Conservation (phyloP, 257 asterid genomes). For the Nicotiana undulata region DNA sequence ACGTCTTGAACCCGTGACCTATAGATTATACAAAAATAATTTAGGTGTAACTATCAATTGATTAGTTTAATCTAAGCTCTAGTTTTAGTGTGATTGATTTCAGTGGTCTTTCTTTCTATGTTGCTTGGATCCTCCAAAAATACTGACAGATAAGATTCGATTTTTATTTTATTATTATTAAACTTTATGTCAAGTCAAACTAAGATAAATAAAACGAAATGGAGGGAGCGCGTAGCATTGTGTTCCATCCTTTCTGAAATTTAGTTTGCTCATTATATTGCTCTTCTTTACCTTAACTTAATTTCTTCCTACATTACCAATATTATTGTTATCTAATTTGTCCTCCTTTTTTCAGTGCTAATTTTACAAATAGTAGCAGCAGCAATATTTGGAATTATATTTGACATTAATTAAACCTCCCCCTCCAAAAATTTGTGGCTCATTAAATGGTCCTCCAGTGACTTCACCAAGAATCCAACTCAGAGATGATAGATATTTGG, state of each 20-base stretch:
- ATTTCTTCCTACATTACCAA: too few relatives aligned
- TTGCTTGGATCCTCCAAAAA: background rate
- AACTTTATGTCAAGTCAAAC: too few relatives aligned
- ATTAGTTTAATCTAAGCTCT: background rate
- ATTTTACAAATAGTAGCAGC: slow-evolving; percentile 41
- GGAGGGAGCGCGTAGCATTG: too few relatives aligned
- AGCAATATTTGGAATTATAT: slow-evolving; percentile 30
- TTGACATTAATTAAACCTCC: slow-evolving; percentile 45
- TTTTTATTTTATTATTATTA: too few relatives aligned
- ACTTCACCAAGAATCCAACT: slow-evolving; percentile 57
- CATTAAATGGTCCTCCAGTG: slow-evolving; percentile 66
- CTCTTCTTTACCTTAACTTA: background rate
- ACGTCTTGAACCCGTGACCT: fast-evolving
- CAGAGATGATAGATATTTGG: slow-evolving; percentile 64
- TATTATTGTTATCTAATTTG: too few relatives aligned
- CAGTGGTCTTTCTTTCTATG: background rate
- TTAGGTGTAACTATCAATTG: background rate
- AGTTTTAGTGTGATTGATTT: background rate
- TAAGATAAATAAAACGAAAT: too few relatives aligned
- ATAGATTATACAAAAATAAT: background rate
- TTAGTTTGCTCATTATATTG: background rate
- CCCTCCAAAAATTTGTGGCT: slow-evolving; percentile 55
- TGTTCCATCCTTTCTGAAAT: background rate
- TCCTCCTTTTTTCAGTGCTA: slow-evolving; percentile 27
- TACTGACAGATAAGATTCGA: background rate